Percentiles rank a stretch among this genome's conserved stretches.
Evolutionary conservation across 306 rosid genomes (phyloP).

Genomic region (Trifolium repens): DNA sequence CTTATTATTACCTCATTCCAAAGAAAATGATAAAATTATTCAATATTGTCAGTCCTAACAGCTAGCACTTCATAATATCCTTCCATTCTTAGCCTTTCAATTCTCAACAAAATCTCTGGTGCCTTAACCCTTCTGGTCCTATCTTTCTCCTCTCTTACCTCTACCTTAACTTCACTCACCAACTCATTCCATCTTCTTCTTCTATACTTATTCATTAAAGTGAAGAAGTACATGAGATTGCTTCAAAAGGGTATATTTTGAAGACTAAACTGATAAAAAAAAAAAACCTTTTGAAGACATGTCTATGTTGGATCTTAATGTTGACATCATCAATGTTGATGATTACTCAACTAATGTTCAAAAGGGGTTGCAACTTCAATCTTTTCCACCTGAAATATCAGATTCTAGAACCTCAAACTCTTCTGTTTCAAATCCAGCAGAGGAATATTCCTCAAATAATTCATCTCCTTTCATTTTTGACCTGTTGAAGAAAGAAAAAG

Average conservation of each 20-base stretch:
- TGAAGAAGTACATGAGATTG: too few species aligned
- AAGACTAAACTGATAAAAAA: neutral
- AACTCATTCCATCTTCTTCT: slow-evolving; percentile 1
- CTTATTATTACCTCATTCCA: neutral
- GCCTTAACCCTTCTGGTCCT: neutral
- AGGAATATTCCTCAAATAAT: slow-evolving; percentile 39
- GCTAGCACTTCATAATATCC: slow-evolving; percentile 30
- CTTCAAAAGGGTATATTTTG: neutral
- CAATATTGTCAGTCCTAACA: neutral
- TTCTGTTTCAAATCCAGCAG: neutral
- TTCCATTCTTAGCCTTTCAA: neutral
- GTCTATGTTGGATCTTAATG: slow-evolving; percentile 75
- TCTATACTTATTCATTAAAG: neutral
- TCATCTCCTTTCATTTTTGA: slow-evolving; percentile 47
- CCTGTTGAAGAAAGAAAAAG: slow-evolving; percentile 47
- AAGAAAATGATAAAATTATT: neutral
- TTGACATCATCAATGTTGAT: slow-evolving; percentile 22
- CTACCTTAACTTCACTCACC: slow-evolving; percentile 1
- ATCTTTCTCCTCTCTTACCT: neutral
- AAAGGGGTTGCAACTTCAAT: slow-evolving; percentile 17
- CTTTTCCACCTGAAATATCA: slow-evolving; percentile 41
- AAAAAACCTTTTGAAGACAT: slow-evolving; percentile 2
- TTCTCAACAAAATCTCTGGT: neutral
- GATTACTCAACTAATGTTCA: slow-evolving; percentile 36
- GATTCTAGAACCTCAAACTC: slow-evolving; percentile 9